A percentile compares a stretch with the other conserved stretches of the same genome.
These are phyloP conservation scores for Gossypium arboreum DNA, from an alignment of 345 rosid genomes.

Conservation along the genomic window DNA sequence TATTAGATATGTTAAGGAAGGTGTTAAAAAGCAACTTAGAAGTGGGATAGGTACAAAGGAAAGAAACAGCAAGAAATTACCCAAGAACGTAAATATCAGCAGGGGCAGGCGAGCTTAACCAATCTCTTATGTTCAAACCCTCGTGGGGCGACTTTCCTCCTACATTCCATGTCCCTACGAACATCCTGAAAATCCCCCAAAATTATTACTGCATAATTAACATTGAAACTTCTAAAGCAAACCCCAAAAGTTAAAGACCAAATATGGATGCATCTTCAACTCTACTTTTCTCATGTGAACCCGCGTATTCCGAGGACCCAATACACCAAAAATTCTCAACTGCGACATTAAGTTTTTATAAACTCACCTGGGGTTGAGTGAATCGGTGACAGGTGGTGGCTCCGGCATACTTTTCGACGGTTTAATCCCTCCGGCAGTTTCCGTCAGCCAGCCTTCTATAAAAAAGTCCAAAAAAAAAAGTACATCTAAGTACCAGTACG, in stretches of 20 bases:
- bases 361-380: slow-evolving; percentile 56
- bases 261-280: too few relatives aligned
- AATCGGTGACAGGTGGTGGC: slow-evolving; percentile 27
- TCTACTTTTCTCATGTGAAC: not conserved
- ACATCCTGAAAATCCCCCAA: slow-evolving; percentile 45
- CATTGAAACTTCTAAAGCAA: not conserved
- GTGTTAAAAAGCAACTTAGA: not conserved
- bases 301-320: not conserved
- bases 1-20: not conserved
- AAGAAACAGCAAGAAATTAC: slow-evolving; percentile 30
- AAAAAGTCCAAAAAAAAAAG: not conserved
- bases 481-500: not conserved
- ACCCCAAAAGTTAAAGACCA: too few relatives aligned
- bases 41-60: not conserved
- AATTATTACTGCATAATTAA: not conserved
- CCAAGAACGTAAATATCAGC: slow-evolving; percentile 84
- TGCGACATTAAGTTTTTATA: not conserved
- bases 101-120: slow-evolving; percentile 51
- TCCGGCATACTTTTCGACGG: slow-evolving; percentile 26
- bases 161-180: slow-evolving; percentile 94
- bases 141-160: slow-evolving; percentile 78
- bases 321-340: too few relatives aligned
- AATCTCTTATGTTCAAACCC: slow-evolving; percentile 57
- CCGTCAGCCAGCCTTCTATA: slow-evolving; percentile 44
- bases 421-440: slow-evolving; percentile 26